Evolutionary conservation across 345 rosid genomes (phyloP).

Genomic region (Hibiscus tridactylites): DNA sequence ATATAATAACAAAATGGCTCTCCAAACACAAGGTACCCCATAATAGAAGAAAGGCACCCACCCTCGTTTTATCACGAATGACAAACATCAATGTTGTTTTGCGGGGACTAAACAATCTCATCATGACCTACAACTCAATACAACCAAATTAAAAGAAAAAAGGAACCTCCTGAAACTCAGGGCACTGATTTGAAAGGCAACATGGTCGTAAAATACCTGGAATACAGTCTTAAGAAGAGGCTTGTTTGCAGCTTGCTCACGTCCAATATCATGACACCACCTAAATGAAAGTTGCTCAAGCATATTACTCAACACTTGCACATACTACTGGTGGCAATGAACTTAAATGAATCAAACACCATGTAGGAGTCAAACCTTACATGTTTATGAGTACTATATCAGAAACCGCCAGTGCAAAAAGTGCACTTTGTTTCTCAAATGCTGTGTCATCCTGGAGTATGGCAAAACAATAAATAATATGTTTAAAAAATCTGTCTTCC

Average conservation of each 20-base stretch:
- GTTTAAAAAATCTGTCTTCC: background rate
- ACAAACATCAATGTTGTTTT: conserved; percentile 98
- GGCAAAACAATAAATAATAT: conserved; percentile 1
- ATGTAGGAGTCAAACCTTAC: conserved; percentile 38
- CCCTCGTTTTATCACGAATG: conserved; percentile 97
- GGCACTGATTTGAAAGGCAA: conserved; percentile 10
- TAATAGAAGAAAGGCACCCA: conserved; percentile 23
- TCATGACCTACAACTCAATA: conserved; percentile 70
- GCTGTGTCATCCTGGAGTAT: conserved; percentile 84
- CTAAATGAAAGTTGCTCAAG: conserved; percentile 30
- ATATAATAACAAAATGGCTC: background rate
- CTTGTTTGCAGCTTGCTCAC: conserved; percentile 99
- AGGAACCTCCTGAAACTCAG: background rate
- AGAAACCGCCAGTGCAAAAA: conserved; percentile 96
- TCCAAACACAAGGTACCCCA: background rate
- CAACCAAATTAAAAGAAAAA: conserved; percentile 14
- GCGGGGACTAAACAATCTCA: conserved; percentile 98
- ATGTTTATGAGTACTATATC: conserved; percentile 98
- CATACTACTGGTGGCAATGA: conserved; percentile 2
- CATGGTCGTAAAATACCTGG: conserved; percentile 47
- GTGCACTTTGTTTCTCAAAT: conserved; percentile 99
- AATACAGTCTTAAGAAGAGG: conserved; percentile 97
- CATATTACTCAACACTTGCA: conserved; percentile 2
- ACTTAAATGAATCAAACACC: background rate
- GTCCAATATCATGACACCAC: conserved; percentile 99